Base-by-base conservation (phyloP, 495 filamentous ascomycete genomes). In the Xylaria curta region DNA sequence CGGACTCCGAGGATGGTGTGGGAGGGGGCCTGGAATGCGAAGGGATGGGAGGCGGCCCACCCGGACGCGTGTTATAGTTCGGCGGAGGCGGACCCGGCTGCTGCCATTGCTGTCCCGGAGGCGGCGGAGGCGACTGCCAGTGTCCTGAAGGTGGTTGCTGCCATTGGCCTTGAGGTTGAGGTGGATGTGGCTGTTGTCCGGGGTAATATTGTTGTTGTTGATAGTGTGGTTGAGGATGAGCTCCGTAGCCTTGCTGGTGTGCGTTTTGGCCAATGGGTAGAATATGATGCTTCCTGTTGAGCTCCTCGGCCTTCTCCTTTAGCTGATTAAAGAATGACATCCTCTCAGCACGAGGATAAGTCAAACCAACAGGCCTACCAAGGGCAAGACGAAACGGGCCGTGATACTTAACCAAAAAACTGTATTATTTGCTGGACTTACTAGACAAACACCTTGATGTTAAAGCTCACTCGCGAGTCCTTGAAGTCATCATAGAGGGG, bases 221-320 rank as follows among this genome's bases (percentile, higher is more conserved):
- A 4, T 70, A 42, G 4, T 67, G 36, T 1, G 44, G 42, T 26
- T 71, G 72, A 26, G 72, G 56, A 8, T 70, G 38, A 38, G 65
- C 36, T 8, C 60, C 67, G 49, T 64, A 70, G 60, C 69, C 21
- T 42, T 72, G 70, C 26, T 72, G 63, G 17, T 58, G 66, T 12
- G 19, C 49, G 56, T 56, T 72, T 33, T 69, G 70, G 66, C 70
- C 60, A 21, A 69, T 60, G 21, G 64, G 70, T 9, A 69, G 71
- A 51, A 65, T 60, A 65, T 59, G 66, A 65, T 72, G 74, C 70
- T 68, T 77, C 51, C 53, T 67, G 53, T 69, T 79, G 67, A 56
- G 72, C 69, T 66, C 70, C 26, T 72, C 70, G 5, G 64, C 70
- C 56, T 72, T 72, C 33, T 21, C 65, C 64, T 72, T 72, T 1